Percentiles rank a stretch among this genome's conserved stretches.
Evolutionary conservation across 345 rosid species (phyloP).

Genomic region (Gossypium anomalum): DNA sequence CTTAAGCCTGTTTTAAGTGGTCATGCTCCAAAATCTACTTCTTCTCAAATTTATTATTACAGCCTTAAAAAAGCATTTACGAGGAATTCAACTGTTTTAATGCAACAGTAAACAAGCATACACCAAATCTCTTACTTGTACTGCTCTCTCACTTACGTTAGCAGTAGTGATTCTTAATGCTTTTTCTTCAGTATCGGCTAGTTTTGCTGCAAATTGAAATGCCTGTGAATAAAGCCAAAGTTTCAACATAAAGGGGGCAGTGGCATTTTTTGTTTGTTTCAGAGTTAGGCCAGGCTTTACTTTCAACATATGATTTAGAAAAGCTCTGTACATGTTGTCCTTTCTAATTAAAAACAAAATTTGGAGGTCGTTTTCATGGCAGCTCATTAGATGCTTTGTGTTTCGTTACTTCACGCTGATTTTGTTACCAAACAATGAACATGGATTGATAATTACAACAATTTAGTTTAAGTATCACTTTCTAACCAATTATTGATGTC

Average conservation of each 20-base stretch:
- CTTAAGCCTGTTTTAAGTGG: not conserved
- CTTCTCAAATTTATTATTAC: not conserved
- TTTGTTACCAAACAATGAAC: not conserved
- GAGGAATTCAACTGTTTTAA: not conserved
- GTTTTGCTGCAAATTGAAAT: not conserved
- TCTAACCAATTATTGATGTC: not conserved
- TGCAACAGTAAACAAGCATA: not conserved
- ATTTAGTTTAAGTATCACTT: not conserved
- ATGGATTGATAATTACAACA: not conserved
- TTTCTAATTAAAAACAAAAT: not conserved
- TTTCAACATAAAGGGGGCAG: not conserved
- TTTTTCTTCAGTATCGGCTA: not conserved
- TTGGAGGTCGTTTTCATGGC: constrained; percentile 5
- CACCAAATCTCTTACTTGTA: not conserved
- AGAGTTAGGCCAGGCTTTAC: not conserved
- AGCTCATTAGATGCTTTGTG: not conserved
- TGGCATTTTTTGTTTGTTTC: not conserved
- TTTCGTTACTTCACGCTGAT: not conserved
- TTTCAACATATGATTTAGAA: not conserved
- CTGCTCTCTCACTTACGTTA: not conserved
- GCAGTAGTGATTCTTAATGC: not conserved
- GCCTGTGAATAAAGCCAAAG: not conserved
- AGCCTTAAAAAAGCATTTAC: not conserved
- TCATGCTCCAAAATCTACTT: not conserved
- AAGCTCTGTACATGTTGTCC: not conserved